Base-by-base conservation (phyloP, 2,329 filamentous ascomycete genomes). In the Dactylellina haptotyla region DNA sequence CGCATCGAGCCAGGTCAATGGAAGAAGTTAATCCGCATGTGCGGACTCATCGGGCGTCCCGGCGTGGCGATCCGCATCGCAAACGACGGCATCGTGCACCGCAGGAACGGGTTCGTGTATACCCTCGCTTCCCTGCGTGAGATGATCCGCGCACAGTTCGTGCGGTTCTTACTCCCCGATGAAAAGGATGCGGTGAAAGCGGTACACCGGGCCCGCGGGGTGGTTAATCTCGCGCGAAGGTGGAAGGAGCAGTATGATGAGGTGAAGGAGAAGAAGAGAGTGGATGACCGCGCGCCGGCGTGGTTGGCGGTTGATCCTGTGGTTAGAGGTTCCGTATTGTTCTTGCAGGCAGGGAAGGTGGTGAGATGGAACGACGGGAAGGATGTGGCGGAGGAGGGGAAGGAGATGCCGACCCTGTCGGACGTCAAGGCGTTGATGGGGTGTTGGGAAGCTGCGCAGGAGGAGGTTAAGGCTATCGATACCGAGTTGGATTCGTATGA, bases 71-170 rank as follows among this genome's bases (percentile, higher is more conserved):
- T 67, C 3, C 46, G 23, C 5, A 74, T 74, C 4, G 69, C 62
- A 3, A 34, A 74, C 12, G 69, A 66, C 2, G 69, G 69, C 4
- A 64, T 74, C 32, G 26, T 66, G 8, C 54, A 67, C n/a, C 54
- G 69, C 2, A 61, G 41, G 23, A 74, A 74, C 34, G 61, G 57
- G 46, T 74, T 74, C 10, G 30, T 14, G 10, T 66, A 67, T 39
- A 74, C 61, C 32, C 46, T 45, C 4, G 37, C 53, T 10, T 57
- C 56, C 1, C 18, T 74, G 2, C 37, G 69, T 3, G 69, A 74
- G 25, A 66, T 74, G 61, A 28, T 66, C 14, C 25, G 69, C 23
- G 69, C 61, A 6, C 69, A 66, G 16, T 67, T 74, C 16, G 69
- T 74, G 2, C 20, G 69, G 1, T 74, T 74, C 39, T 16, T 74